Evolutionary conservation across 495 filamentous ascomycete species (phyloP).

Genomic region (Lasiosphaeria ovina): DNA sequence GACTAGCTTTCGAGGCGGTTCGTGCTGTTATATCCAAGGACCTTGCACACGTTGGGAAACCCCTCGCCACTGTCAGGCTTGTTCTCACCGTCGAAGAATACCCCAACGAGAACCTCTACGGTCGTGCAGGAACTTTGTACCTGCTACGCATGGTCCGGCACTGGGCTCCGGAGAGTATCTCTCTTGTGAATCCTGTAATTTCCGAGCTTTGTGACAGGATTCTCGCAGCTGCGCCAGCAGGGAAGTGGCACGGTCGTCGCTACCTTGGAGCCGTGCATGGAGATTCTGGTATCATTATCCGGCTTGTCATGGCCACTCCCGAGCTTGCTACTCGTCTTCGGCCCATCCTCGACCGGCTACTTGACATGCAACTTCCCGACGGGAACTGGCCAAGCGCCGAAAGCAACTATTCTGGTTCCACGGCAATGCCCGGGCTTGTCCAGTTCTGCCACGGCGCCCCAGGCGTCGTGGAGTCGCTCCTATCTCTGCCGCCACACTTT

Average conservation of each 20-base stretch:
- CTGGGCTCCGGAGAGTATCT: conserved; percentile 27
- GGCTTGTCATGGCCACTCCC: conserved; percentile 54
- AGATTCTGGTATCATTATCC: conserved; percentile 59
- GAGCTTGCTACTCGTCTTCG: conserved; percentile 37
- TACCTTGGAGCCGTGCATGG: conserved; percentile 64
- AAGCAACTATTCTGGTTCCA: conserved; percentile 7
- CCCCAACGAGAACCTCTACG: conserved; percentile 56
- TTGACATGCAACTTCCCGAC: conserved; percentile 39
- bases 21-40: conserved; percentile 48
- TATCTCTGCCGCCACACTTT: conserved; percentile 49
- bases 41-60: conserved; percentile 36
- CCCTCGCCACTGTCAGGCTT: conserved; percentile 41
- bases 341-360: conserved; percentile 40
- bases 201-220: conserved; percentile 36
- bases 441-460: conserved; percentile 69
- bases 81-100: conserved; percentile 33
- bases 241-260: conserved; percentile 58
- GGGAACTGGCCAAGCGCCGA: conserved; percentile 47
- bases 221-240: conserved; percentile 38
- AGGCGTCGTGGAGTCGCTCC: conserved; percentile 55
- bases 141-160: conserved; percentile 49
- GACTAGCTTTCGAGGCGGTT: conserved; percentile 52
- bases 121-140: conserved; percentile 61
- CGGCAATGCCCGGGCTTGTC: conserved; percentile 48
- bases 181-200: conserved; percentile 35